These are phyloP conservation scores for Trichoderma sp. DNA, from an alignment of 2,329 filamentous ascomycete genomes.

Conservation along the genomic window DNA sequence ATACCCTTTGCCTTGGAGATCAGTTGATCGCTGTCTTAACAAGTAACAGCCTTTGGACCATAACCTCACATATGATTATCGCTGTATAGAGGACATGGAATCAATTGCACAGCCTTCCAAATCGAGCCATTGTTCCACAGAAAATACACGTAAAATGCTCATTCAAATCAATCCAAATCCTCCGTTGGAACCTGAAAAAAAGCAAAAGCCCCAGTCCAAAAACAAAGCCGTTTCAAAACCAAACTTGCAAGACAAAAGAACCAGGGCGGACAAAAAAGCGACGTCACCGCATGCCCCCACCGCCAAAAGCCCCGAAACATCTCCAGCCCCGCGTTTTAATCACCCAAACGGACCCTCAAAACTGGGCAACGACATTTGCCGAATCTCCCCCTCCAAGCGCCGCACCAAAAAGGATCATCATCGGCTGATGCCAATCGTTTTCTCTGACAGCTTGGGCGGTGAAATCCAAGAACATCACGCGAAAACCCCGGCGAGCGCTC, in stretches of 20 bases:
- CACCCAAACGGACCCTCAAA: neutral
- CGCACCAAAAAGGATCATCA: neutral
- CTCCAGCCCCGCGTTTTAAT: constrained; percentile 13
- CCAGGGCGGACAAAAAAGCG: neutral
- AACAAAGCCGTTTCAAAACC: neutral
- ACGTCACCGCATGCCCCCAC: neutral
- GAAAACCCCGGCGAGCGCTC: neutral
- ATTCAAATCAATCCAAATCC: neutral
- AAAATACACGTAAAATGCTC: neutral
- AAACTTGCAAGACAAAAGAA: neutral
- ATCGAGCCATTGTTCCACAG: neutral
- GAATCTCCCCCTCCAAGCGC: neutral
- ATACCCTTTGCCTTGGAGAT: neutral
- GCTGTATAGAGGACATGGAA: neutral
- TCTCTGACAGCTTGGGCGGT: neutral
- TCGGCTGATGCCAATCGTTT: neutral
- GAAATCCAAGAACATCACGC: neutral
- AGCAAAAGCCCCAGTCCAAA: neutral
- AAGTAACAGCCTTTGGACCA: neutral
- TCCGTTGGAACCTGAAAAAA: neutral
- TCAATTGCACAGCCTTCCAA: constrained; percentile 1
- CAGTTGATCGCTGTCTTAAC: neutral
- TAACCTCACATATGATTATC: neutral
- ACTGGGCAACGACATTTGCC: neutral
- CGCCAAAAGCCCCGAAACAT: neutral